Conservation (phyloP, 257 asterid genomes). For the Scutellaria galericulata region DNA sequence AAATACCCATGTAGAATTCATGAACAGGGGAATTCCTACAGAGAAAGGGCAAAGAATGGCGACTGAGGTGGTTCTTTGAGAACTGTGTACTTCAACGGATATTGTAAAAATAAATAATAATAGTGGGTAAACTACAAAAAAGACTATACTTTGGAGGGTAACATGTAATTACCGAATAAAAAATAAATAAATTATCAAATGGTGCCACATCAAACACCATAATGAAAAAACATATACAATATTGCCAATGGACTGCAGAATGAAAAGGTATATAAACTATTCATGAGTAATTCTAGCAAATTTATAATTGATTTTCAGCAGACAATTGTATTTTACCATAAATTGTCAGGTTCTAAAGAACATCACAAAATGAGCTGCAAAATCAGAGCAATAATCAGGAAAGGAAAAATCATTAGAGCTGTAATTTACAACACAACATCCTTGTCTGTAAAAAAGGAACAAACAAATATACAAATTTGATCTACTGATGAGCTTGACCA, state of each 20-base stretch:
- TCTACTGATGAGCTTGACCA: slow-evolving; percentile 67
- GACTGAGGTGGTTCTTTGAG: too few relatives aligned
- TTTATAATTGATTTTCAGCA: not conserved
- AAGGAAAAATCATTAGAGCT: slow-evolving; percentile 5
- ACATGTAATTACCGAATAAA: too few relatives aligned
- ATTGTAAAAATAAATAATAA: too few relatives aligned
- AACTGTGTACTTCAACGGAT: too few relatives aligned
- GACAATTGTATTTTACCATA: not conserved
- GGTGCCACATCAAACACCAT: not conserved
- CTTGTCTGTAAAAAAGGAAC: not conserved
- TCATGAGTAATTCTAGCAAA: not conserved
- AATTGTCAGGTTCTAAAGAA: not conserved
- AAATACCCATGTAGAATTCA: too few relatives aligned
- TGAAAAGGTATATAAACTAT: not conserved
- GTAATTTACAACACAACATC: slow-evolving; percentile 40
- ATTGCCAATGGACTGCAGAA: not conserved
- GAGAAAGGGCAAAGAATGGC: too few relatives aligned
- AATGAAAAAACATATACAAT: not conserved
- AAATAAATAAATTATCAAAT: not conserved
- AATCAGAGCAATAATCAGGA: too few relatives aligned
- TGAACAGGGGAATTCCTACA: too few relatives aligned
- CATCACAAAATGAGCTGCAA: not conserved
- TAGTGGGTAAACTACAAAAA: too few relatives aligned
- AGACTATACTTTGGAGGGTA: too few relatives aligned
- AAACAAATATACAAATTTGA: slow-evolving; percentile 22